Conservation (phyloP, 1,284 basidiomycete species). For the Ustilago loliicola region DNA sequence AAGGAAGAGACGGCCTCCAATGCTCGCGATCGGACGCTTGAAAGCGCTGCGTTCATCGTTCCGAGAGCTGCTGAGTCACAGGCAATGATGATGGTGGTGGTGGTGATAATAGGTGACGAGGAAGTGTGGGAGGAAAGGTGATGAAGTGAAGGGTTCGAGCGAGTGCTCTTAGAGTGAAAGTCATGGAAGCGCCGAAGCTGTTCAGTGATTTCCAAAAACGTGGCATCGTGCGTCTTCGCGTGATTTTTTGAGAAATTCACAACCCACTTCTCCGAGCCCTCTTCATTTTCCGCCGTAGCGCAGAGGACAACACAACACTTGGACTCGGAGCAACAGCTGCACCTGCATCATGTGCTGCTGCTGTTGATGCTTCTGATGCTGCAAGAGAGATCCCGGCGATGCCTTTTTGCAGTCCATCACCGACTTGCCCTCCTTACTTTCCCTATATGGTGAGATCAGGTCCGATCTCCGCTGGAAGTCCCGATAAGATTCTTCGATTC, state of each 20-base stretch:
- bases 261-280: not conserved
- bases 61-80: conserved; percentile 1
- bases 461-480: no score
- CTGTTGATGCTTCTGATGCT: not conserved
- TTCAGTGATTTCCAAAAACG: not conserved
- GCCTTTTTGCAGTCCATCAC: not conserved
- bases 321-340: not conserved
- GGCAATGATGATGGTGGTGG: not conserved
- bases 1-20: conserved; percentile 30
- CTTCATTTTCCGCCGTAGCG: not conserved
- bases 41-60: conserved; percentile 37
- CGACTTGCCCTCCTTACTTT: no score
- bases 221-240: no score
- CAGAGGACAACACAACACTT: not conserved
- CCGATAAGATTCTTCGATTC: no score
- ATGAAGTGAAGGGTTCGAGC: not conserved
- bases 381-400: not conserved
- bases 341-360: not conserved
- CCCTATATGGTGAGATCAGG: no score
- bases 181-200: not conserved
- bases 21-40: conserved; percentile 34
- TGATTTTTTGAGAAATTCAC: not conserved
- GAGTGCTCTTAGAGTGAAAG: not conserved
- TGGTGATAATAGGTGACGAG: conserved; percentile 9
- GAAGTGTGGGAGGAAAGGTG: not conserved